Conservation (phyloP, 768 basidiomycete species). For the Cubamyces lactineus region DNA sequence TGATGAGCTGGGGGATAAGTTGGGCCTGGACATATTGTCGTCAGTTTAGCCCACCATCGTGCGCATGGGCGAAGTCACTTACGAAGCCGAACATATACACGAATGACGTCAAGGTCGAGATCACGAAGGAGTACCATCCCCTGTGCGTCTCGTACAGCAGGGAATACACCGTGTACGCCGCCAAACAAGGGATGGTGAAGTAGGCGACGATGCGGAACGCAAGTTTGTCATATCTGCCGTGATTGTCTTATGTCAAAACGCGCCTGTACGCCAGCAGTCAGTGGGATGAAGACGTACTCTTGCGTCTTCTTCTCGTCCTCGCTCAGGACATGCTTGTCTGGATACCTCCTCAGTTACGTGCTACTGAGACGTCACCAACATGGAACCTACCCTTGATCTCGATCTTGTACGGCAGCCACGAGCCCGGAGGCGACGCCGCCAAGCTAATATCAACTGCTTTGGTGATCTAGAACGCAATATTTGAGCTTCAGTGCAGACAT, state of each 20-base stretch:
- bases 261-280: background rate
- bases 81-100: slow-evolving; percentile 99
- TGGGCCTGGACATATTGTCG: slow-evolving; percentile 60
- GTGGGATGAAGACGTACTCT: slow-evolving; percentile 60
- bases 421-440: slow-evolving; percentile 60
- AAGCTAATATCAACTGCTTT: slow-evolving; percentile 89
- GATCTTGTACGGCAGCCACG: slow-evolving; percentile 75
- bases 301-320: slow-evolving; percentile 99
- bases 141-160: slow-evolving; percentile 82
- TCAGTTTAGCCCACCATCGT: slow-evolving; percentile 20
- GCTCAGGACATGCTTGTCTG: slow-evolving; percentile 93
- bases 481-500: background rate
- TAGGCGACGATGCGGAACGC: slow-evolving; percentile 96
- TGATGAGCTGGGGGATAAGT: slow-evolving; percentile 85
- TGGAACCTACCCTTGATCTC: slow-evolving; percentile 70
- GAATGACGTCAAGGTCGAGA: slow-evolving; percentile 90
- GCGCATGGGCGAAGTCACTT: slow-evolving; percentile 43
- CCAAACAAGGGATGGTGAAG: slow-evolving; percentile 80
- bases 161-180: slow-evolving; percentile 78
- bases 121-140: slow-evolving; percentile 96
- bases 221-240: slow-evolving; percentile 77
- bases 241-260: background rate
- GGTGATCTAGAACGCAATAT: slow-evolving; percentile 59
- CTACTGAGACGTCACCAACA: slow-evolving; percentile 21
- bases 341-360: slow-evolving; percentile 16